Conservation (phyloP, 140 eudicot genomes). For the Cichorium intybus region DNA sequence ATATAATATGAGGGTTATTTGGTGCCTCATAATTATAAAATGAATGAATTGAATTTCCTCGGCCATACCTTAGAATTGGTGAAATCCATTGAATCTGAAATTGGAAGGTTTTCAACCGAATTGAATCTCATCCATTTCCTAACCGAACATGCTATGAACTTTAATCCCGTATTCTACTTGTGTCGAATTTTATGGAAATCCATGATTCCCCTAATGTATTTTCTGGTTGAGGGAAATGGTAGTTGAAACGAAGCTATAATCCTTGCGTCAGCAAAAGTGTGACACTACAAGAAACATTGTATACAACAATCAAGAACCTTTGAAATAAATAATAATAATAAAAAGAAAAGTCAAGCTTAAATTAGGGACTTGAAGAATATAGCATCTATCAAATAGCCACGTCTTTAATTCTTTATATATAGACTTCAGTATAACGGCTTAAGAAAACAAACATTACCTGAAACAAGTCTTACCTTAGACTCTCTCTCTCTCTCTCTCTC, state of each 20-base stretch:
- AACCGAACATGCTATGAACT: too few relatives aligned
- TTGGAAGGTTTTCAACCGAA: too few relatives aligned
- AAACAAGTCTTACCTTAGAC: conserved; percentile 17
- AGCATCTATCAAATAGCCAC: conserved; percentile 23
- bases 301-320: conserved; percentile 23
- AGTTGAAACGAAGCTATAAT: conserved; percentile 28
- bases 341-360: not conserved
- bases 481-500: not conserved
- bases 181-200: not conserved
- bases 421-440: conserved; percentile 15
- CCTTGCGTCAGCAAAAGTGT: conserved; percentile 31
- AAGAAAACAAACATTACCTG: conserved; percentile 15
- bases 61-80: too few relatives aligned
- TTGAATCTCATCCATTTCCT: not conserved
- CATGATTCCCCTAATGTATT: not conserved
- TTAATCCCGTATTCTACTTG: too few relatives aligned
- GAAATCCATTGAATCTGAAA: too few relatives aligned
- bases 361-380: conserved; percentile 16
- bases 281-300: conserved; percentile 32
- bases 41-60: too few relatives aligned
- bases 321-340: not conserved
- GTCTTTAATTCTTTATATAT: conserved; percentile 27
- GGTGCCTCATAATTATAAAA: too few relatives aligned
- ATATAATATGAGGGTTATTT: too few relatives aligned
- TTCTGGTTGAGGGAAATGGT: conserved; percentile 4